Conservation (phyloP, 768 basidiomycete species). For the Coprinellus micaceus region DNA sequence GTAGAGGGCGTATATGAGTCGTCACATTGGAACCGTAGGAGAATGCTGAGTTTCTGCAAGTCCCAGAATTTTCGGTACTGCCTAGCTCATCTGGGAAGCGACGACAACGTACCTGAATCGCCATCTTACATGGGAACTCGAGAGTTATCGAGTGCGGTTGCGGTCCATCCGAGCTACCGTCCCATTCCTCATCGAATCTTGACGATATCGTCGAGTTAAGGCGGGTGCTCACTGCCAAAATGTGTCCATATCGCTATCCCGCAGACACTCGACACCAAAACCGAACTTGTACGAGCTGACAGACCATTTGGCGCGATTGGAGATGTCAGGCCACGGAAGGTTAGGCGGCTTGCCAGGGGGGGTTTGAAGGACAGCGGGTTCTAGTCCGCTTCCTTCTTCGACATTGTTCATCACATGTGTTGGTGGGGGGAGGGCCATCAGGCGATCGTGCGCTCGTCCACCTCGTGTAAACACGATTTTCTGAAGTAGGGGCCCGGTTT, state of each 20-base stretch:
- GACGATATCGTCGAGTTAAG: background rate
- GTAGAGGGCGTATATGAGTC: conserved; percentile 97
- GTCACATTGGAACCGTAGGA: conserved; percentile 76
- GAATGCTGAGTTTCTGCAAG: conserved; percentile 78
- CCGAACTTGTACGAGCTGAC: conserved; percentile 97
- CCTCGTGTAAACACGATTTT: too few species aligned
- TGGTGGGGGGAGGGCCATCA: too few species aligned
- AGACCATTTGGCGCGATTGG: conserved; percentile 87
- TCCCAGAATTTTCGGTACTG: background rate
- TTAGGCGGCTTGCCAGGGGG: conserved; percentile 38
- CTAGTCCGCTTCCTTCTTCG: background rate
- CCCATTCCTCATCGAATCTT: background rate
- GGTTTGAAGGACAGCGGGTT: conserved; percentile 11
- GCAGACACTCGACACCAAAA: conserved; percentile 89
- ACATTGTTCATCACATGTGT: too few species aligned
- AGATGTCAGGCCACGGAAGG: conserved; percentile 80
- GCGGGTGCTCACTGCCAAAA: conserved; percentile 87
- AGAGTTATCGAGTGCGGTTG: conserved; percentile 96
- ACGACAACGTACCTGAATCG: conserved; percentile 62
- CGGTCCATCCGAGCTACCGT: conserved; percentile 79
- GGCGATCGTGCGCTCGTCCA: too few species aligned
- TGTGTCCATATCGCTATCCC: conserved; percentile 84
- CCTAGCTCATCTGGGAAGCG: background rate
- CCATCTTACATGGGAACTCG: conserved; percentile 87
- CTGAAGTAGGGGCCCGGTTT: too few species aligned